These are phyloP conservation scores for Yarrowia alimentaria DNA, from an alignment of 805 yeast species.

Conservation along the genomic window DNA sequence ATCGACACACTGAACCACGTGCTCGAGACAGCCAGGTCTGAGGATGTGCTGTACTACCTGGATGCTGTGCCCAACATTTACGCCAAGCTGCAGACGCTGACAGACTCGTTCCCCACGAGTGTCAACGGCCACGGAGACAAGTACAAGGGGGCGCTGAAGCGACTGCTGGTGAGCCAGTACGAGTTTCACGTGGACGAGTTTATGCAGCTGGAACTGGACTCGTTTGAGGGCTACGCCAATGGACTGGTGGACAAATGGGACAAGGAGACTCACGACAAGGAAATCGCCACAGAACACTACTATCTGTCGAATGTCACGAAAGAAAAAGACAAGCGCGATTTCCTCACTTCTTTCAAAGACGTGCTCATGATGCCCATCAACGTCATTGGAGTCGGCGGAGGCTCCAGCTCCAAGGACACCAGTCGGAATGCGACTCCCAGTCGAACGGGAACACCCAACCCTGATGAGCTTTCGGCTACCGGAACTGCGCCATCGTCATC, in stretches of 20 bases:
- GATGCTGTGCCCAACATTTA: conserved; percentile 44
- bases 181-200: conserved; percentile 37
- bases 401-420: background rate
- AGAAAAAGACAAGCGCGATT: conserved; percentile 50
- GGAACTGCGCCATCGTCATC: background rate
- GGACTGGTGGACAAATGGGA: conserved; percentile 39
- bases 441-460: background rate
- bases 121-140: conserved; percentile 21
- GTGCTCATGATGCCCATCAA: conserved; percentile 44
- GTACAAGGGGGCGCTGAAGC: conserved; percentile 2
- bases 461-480: too few species aligned
- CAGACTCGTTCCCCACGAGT: conserved; percentile 6
- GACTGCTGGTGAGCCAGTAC: conserved; percentile 27
- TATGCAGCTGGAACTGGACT: conserved; percentile 37
- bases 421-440: conserved; percentile 4
- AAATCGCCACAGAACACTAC: conserved; percentile 48
- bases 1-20: conserved; percentile 34
- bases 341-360: conserved; percentile 51
- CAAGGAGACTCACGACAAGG: conserved; percentile 43
- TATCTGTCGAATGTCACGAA: conserved; percentile 50
- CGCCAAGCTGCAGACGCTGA: conserved; percentile 31
- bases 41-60: conserved; percentile 37
- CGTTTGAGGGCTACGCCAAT: conserved; percentile 35
- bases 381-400: conserved; percentile 9
- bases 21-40: conserved; percentile 30